Evolutionary conservation across 306 rosid species (phyloP).

Genomic region (Delonix regia): DNA sequence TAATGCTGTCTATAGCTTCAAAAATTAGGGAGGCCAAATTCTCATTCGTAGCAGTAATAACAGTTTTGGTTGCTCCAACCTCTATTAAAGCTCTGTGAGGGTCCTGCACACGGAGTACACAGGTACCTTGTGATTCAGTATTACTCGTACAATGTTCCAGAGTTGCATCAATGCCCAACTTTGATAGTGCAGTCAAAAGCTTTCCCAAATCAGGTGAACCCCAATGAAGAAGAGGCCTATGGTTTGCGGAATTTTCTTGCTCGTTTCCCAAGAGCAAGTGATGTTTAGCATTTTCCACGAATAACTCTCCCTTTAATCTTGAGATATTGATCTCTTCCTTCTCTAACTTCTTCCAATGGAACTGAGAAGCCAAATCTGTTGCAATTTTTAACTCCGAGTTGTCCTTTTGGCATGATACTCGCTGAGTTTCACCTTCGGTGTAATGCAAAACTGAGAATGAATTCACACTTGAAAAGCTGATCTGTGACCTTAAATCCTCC

Average conservation of each 20-base stretch:
- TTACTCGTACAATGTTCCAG: constrained; percentile 32
- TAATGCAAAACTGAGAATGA: constrained; percentile 54
- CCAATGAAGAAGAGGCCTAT: constrained; percentile 53
- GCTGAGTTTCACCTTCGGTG: constrained; percentile 53
- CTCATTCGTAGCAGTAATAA: constrained; percentile 52
- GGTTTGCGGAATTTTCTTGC: constrained; percentile 20
- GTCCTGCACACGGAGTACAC: constrained; percentile 43
- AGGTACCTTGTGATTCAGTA: constrained; percentile 38
- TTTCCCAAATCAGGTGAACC: constrained; percentile 58
- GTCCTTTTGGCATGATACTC: constrained; percentile 52
- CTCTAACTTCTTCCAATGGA: constrained; percentile 61
- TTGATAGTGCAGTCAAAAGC: constrained; percentile 59
- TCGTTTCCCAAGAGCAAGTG: constrained; percentile 44
- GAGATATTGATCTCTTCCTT: constrained; percentile 53
- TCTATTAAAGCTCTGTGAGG: constrained; percentile 68
- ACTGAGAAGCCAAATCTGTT: constrained; percentile 62
- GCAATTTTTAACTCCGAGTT: constrained; percentile 55
- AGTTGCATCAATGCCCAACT: constrained; percentile 61
- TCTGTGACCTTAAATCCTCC: constrained; percentile 50
- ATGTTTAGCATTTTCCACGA: constrained; percentile 52
- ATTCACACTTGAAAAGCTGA: constrained; percentile 43
- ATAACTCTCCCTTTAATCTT: constrained; percentile 69
- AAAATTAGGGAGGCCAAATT: constrained; percentile 56
- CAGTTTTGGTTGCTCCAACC: constrained; percentile 53
- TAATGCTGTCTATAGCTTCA: constrained; percentile 51